Evolutionary conservation across 768 basidiomycete genomes (phyloP).

Genomic region (Lactifluus subvellereus): DNA sequence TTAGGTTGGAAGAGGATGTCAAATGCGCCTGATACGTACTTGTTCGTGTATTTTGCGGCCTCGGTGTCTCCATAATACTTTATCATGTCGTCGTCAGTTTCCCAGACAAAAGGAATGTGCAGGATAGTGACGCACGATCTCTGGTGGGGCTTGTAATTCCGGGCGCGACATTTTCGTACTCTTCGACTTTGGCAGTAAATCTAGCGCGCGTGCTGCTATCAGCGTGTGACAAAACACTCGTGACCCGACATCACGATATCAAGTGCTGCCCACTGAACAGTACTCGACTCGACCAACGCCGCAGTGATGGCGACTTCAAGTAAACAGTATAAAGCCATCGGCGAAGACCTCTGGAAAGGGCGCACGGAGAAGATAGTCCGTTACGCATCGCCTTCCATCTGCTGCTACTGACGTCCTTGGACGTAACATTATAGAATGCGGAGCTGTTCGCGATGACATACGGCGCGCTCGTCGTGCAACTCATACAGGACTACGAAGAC

Average conservation of each 20-base stretch:
- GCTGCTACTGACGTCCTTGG: slow-evolving; percentile 24
- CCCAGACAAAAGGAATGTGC: not conserved
- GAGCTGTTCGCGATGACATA: slow-evolving; percentile 97
- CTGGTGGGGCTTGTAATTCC: slow-evolving; percentile 57
- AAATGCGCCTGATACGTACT: slow-evolving; percentile 41
- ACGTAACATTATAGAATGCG: slow-evolving; percentile 62
- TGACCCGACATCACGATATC: no score
- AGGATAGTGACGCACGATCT: slow-evolving; percentile 52
- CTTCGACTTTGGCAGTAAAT: no score
- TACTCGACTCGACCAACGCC: no score
- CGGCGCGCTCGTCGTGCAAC: slow-evolving; percentile 94
- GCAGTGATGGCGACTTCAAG: slow-evolving; percentile 47
- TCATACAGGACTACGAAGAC: slow-evolving; percentile 99
- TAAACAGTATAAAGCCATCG: slow-evolving; percentile 82
- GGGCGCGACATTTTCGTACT: slow-evolving; percentile 46
- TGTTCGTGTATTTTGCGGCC: slow-evolving; percentile 94
- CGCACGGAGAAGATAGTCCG: slow-evolving; percentile 92
- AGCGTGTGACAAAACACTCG: no score
- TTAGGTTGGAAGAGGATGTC: not conserved
- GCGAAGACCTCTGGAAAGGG: slow-evolving; percentile 95
- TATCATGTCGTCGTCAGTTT: slow-evolving; percentile 30
- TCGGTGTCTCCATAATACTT: slow-evolving; percentile 94
- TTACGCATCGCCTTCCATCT: slow-evolving; percentile 6
- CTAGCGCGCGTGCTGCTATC: no score
- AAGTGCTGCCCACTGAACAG: no score